phyloP scores from a whole-genome alignment of 169 alveolate genomes.

The Cytauxzoon felis region DNA sequence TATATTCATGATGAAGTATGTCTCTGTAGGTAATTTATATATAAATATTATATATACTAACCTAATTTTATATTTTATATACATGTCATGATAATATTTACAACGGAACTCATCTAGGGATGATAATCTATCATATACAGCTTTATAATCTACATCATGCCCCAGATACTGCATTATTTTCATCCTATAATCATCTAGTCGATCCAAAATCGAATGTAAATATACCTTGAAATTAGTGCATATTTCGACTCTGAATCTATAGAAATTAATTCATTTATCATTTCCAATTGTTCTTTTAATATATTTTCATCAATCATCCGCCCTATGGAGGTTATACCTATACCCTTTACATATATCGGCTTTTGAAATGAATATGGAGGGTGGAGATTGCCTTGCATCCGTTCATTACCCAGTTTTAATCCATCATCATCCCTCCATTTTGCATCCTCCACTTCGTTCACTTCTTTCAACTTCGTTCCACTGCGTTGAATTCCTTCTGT shows the following conservation, averaged over 20 bases:
- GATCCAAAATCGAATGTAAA: not conserved
- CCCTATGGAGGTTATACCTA: constrained; percentile 24
- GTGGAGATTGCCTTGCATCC: too few species aligned
- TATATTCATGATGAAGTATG: not conserved
- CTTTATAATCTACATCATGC: constrained; percentile 6
- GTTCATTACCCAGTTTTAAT: not conserved
- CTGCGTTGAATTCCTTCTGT: too few species aligned
- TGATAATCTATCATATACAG: not conserved
- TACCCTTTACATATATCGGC: not conserved
- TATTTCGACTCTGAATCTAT: constrained; percentile 33
- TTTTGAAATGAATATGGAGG: not conserved
- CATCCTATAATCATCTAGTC: not conserved
- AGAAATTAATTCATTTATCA: constrained; percentile 15
- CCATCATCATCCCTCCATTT: not conserved
- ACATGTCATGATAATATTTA: constrained; percentile 17
- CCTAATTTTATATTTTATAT: constrained; percentile 4
- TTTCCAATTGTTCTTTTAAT: constrained; percentile 30
- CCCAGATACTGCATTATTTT: constrained; percentile 30
- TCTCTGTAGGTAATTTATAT: not conserved
- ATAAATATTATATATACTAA: constrained; percentile 1
- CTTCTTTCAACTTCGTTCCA: too few species aligned
- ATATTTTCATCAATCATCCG: constrained; percentile 6
- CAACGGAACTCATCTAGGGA: constrained; percentile 26
- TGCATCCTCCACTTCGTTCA: not conserved
- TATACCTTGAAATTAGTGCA: constrained; percentile 29